Conservation (phyloP, 2,329 filamentous ascomycete genomes). For the Neonectria hederae region DNA sequence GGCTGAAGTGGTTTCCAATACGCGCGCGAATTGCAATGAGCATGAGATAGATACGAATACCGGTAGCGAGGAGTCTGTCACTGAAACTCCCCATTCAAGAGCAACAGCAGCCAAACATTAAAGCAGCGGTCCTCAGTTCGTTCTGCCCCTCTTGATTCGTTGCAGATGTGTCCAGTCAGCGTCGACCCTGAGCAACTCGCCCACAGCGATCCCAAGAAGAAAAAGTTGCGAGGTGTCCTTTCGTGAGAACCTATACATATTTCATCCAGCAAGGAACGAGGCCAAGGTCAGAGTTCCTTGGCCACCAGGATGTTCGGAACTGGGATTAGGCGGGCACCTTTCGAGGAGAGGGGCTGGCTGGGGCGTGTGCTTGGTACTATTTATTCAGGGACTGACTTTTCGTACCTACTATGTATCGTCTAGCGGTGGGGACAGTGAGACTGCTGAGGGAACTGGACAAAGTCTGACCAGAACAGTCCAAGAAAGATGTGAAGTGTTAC, state of each 20-base stretch:
- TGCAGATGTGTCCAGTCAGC: not conserved
- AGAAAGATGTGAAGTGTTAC: not conserved
- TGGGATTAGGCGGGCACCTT: not conserved
- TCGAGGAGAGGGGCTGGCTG: not conserved
- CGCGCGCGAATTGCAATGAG: not conserved
- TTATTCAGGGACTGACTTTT: not conserved
- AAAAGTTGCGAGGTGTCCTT: not conserved
- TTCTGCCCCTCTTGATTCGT: not conserved
- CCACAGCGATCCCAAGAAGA: not conserved
- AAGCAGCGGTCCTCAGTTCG: not conserved
- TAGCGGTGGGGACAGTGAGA: not conserved
- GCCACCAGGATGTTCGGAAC: not conserved
- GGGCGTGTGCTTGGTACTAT: not conserved
- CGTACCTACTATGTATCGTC: not conserved
- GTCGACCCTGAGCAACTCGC: not conserved
- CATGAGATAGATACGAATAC: not conserved
- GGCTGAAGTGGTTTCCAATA: not conserved
- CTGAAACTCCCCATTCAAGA: not conserved
- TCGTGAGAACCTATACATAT: too few species aligned
- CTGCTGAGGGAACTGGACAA: not conserved
- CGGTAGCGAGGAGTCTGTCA: not conserved
- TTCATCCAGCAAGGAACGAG: not conserved
- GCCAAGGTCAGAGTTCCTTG: slow-evolving; percentile 1
- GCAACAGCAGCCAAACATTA: not conserved
- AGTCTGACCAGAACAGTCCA: not conserved